Evolutionary conservation across 139 green algal genomes (phyloP), one percentile per base, ranked within the genome.

Genomic region (Closterium sp.): DNA sequence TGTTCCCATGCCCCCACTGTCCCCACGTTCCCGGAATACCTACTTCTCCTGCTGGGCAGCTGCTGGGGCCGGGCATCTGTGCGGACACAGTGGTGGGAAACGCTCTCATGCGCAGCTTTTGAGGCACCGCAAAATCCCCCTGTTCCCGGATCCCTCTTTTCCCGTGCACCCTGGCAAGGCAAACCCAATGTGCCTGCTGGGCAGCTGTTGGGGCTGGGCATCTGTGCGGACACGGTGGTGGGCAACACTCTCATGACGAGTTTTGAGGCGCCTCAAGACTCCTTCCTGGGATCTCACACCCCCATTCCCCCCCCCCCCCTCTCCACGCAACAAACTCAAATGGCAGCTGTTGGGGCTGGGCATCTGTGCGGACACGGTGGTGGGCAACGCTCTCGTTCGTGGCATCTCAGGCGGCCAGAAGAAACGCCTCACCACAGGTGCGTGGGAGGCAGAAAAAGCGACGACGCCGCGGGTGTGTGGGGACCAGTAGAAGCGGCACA

Each of bases 401-500:
- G 97, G 97, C 88, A 94, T 98, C 86, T 96, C 93, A 62, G 97
- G 97, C 3, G 96, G 96, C 11, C 94, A 97, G 96, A 95, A 95
- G 87, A 97, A 97, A 93, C 95, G 96, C 11, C 94, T 97, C 32
- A 97, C 96, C 70, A 96, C 94, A 2, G 96, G 45, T 70, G 45
- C 4, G 45, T 70, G 10, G 11, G 10, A 19, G 45, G 31, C 31
- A 50, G 86, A 88, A 19, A 19, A 88, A 88, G 31, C 32, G 32
- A 38, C 4, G 32, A 38, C 4, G 32, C 96, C 70, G 95, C 94
- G 1, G 96, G 45, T 70, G 45, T 19, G 4, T 70, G 10, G 11
- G 10, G 45, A 4, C 11, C 31, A 50, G 86, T 22, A 19, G 31
- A 88, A 88, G 31, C 4, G 32, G 32, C 32, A 7, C 32, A 85